Conservation (phyloP, 164 flowering plant genomes). For the Stephania yunnanensis region DNA sequence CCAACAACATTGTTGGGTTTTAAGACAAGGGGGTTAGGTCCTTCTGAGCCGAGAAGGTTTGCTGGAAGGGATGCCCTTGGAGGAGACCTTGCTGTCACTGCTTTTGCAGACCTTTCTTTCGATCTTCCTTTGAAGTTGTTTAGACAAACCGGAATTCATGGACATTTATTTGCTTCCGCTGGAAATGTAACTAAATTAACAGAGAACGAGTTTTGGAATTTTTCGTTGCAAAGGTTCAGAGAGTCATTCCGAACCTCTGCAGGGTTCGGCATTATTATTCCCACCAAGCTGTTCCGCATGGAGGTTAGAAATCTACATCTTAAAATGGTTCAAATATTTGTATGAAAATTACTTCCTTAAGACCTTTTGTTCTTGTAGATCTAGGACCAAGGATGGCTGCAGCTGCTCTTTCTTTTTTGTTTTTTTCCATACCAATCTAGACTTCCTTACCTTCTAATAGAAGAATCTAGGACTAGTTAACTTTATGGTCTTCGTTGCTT, state of each 20-base stretch:
- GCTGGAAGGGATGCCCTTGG: constrained; percentile 67
- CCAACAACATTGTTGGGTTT: constrained; percentile 75
- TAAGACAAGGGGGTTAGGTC: constrained; percentile 75
- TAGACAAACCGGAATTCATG: constrained; percentile 80
- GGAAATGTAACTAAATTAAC: constrained; percentile 68
- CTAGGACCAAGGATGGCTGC: background rate
- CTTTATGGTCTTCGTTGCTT: background rate
- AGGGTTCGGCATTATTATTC: constrained; percentile 71
- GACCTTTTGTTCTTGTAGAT: background rate
- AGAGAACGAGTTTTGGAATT: constrained; percentile 47
- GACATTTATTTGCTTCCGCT: constrained; percentile 71
- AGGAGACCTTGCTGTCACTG: constrained; percentile 83
- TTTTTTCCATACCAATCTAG: background rate
- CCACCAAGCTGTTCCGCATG: constrained; percentile 77
- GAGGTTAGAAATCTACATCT: constrained; percentile 53
- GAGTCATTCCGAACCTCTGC: constrained; percentile 68
- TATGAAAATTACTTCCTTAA: background rate
- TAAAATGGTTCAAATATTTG: background rate
- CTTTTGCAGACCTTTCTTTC: constrained; percentile 90
- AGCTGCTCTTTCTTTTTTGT: too few relatives aligned
- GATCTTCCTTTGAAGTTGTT: constrained; percentile 69
- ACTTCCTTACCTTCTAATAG: background rate
- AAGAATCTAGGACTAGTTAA: background rate
- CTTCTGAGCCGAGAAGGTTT: constrained; percentile 61
- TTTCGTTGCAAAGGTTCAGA: constrained; percentile 45